Base-by-base conservation (phyloP, 257 asterid genomes). In the Nicotiana noctiflora region DNA sequence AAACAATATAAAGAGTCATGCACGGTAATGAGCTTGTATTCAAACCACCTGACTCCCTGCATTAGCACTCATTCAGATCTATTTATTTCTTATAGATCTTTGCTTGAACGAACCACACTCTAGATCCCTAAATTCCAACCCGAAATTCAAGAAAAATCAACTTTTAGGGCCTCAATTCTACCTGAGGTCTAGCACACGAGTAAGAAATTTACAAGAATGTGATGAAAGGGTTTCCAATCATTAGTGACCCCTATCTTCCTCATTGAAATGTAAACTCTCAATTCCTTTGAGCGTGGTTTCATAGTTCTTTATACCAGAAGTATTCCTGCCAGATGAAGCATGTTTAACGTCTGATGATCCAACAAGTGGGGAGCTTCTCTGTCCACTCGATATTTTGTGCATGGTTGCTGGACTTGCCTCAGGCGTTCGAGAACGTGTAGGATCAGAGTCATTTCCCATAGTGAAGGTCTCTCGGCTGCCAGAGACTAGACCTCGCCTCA, bases 271-370 rank as follows among this genome's bases (percentile, higher is more conserved):
- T 79, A 95, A 82, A 80, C 87, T 83, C 87, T 91, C 94, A 32
- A 95, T 92, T 52, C 97, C 98, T 84, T 86, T 92, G 23, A 92
- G 82, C 3, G 98, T 65, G 34, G 97, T 84, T 70, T 95, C 99
- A 11, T 88, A 89, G 80, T 88, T 90, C 87, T 89, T 94, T 17
- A 83, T 70, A 84, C 82, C 76, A 6, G 93, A 67, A 79, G 66
- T 88, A 76, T 74, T 89, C 87, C 86, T 88, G 62, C 87, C 94
- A 29, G 98, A 70, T 21, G 77, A 89, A 67, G 84, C 84, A 8
- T 88, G 87, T 84, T 84, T 94, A 61, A 88, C 89, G 55, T 90
- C 94, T 7, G 97, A 91, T 61, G 98, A 84, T 57, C 91, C 95
- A 80, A 86, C 93, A 31, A 90, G 86, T 3, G 91, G 89, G 13